phyloP scores from a whole-genome alignment of 139 green algal species.

The Asterochloris sp. region DNA sequence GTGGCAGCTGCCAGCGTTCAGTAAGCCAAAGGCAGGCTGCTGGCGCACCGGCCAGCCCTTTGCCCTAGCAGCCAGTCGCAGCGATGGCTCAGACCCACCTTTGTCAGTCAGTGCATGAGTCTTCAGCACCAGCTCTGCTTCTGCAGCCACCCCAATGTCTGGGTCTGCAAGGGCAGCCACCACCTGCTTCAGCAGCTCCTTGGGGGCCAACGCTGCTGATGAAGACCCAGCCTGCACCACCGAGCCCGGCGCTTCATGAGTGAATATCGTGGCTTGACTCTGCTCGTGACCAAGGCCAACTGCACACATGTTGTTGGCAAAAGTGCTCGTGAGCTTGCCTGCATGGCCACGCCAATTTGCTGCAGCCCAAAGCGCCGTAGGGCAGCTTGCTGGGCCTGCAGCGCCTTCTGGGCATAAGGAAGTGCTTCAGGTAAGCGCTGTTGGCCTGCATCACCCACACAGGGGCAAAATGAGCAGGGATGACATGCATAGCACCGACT shows the following conservation, averaged over 20 bases:
- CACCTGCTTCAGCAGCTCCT: not conserved
- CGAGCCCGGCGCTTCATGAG: too few species aligned
- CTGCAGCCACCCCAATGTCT: too few species aligned
- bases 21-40: too few species aligned
- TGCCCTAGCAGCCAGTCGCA: not conserved
- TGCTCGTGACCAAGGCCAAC: not conserved
- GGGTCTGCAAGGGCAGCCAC: not conserved
- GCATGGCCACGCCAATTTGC: slow-evolving; percentile 8
- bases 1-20: too few species aligned
- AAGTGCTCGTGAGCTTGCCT: not conserved
- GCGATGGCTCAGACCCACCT: not conserved
- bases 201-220: too few species aligned
- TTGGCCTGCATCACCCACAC: not conserved
- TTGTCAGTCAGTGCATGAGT: slow-evolving; percentile 7
- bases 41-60: too few species aligned
- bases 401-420: slow-evolving; percentile 6
- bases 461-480: not conserved
- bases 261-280: too few species aligned
- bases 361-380: slow-evolving; percentile 4
- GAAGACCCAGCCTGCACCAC: not conserved
- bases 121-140: too few species aligned
- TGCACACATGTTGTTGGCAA: not conserved
- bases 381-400: not conserved
- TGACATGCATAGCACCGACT: not conserved
- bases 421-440: slow-evolving; percentile 3